Evolutionary conservation across 331 rosid genomes (phyloP).

Genomic region (Prunus yedoensis): DNA sequence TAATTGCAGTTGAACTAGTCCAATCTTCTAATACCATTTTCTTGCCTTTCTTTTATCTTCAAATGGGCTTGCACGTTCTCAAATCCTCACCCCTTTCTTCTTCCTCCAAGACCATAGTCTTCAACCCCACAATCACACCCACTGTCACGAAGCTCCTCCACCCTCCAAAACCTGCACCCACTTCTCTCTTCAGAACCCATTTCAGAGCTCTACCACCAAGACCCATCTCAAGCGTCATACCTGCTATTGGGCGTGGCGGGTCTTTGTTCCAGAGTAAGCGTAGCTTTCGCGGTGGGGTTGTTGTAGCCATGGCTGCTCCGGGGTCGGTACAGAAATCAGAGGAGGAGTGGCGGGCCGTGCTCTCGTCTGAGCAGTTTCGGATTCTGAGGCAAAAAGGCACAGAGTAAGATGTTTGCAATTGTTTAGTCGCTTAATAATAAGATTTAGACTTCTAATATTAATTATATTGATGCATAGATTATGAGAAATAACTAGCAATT

Average conservation of each 20-base stretch:
- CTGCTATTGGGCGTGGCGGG: slow-evolving; percentile 29
- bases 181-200: slow-evolving; percentile 15
- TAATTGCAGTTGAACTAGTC: neutral
- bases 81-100: slow-evolving; percentile 27
- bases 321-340: slow-evolving; percentile 60
- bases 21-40: neutral
- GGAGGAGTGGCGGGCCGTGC: slow-evolving; percentile 71
- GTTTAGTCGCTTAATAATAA: neutral
- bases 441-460: neutral
- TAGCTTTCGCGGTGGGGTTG: slow-evolving; percentile 44
- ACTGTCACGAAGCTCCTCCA: slow-evolving; percentile 18
- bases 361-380: slow-evolving; percentile 79
- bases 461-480: neutral
- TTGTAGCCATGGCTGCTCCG: slow-evolving; percentile 60
- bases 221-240: slow-evolving; percentile 18
- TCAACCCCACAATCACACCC: slow-evolving; percentile 29
- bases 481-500: neutral
- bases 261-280: slow-evolving; percentile 30
- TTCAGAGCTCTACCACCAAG: slow-evolving; percentile 27
- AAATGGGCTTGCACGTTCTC: slow-evolving; percentile 42
- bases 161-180: slow-evolving; percentile 7
- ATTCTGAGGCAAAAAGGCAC: slow-evolving; percentile 73
- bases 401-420: slow-evolving; percentile 35
- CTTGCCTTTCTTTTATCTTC: neutral
- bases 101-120: slow-evolving; percentile 38